Evolutionary conservation across 164 flowering plant species (phyloP).

Genomic region (Nelumbo lutea): DNA sequence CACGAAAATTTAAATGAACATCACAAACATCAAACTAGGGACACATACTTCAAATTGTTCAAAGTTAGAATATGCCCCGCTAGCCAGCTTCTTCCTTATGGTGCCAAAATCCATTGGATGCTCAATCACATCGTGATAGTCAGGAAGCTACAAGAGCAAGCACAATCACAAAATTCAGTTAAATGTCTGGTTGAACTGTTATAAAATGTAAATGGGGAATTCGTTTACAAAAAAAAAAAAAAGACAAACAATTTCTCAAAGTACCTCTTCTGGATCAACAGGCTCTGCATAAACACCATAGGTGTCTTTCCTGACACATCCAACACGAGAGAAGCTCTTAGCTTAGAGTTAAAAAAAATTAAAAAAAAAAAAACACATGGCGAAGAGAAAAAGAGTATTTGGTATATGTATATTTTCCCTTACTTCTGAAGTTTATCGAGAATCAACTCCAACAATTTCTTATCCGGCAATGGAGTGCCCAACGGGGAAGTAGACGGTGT

Average conservation of each 20-base stretch:
- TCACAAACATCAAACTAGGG: not conserved
- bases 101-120: slow-evolving; percentile 72
- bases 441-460: slow-evolving; percentile 66
- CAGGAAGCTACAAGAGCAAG: slow-evolving; percentile 52
- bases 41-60: slow-evolving; percentile 64
- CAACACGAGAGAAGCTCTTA: slow-evolving; percentile 5
- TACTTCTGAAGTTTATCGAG: slow-evolving; percentile 95
- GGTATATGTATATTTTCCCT: slow-evolving; percentile 9
- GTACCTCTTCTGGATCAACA: slow-evolving; percentile 97
- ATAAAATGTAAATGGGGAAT: not conserved
- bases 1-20: not conserved
- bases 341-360: not conserved
- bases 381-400: not conserved
- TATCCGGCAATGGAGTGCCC: slow-evolving; percentile 62
- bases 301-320: slow-evolving; percentile 76
- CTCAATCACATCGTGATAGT: slow-evolving; percentile 58
- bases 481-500: slow-evolving; percentile 27
- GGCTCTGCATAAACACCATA: slow-evolving; percentile 96
- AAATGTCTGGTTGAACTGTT: too few species aligned
- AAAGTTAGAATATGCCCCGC: slow-evolving; percentile 37
- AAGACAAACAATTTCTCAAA: not conserved
- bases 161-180: slow-evolving; percentile 5
- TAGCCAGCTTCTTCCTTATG: slow-evolving; percentile 45
- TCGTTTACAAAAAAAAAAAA: not conserved
- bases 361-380: not conserved